Percentiles rank a stretch among this genome's conserved stretches.
phyloP scores from a whole-genome alignment of 1,284 basidiomycete species.

The Peniophora sp. region DNA sequence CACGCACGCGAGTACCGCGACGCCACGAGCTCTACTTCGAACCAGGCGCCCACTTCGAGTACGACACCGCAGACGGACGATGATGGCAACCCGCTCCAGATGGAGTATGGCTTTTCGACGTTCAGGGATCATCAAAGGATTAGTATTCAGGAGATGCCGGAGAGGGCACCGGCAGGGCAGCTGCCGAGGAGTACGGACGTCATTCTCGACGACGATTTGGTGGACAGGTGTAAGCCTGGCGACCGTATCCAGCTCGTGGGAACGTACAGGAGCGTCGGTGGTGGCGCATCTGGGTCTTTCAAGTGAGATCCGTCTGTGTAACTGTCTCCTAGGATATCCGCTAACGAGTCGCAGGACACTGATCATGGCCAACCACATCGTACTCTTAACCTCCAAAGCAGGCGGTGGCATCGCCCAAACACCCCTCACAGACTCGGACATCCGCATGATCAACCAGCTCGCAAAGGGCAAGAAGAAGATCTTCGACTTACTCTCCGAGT shows the following conservation, averaged over 20 bases:
- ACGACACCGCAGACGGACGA: slow-evolving; percentile 90
- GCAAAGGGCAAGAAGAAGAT: slow-evolving; percentile 77
- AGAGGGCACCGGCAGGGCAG: slow-evolving; percentile 95
- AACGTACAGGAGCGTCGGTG: slow-evolving; percentile 89
- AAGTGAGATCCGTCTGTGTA: slow-evolving; percentile 45
- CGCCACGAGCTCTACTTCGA: slow-evolving; percentile 79
- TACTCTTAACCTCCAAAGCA: slow-evolving; percentile 92
- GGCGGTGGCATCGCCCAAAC: slow-evolving; percentile 95
- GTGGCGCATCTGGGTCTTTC: slow-evolving; percentile 84
- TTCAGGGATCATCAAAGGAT: slow-evolving; percentile 98
- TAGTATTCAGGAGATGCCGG: slow-evolving; percentile 99
- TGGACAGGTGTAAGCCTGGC: slow-evolving; percentile 96
- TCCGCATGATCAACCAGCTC: slow-evolving; percentile 94
- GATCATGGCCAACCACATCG: slow-evolving; percentile 93
- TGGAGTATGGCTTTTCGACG: slow-evolving; percentile 88
- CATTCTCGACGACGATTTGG: slow-evolving; percentile 93
- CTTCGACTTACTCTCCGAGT: slow-evolving; percentile 86
- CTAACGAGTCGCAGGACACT: slow-evolving; percentile 58
- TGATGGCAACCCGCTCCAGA: slow-evolving; percentile 80
- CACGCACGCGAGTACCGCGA: slow-evolving; percentile 92
- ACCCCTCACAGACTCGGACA: slow-evolving; percentile 88
- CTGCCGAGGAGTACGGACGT: slow-evolving; percentile 94
- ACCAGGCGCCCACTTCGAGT: slow-evolving; percentile 84
- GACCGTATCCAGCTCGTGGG: slow-evolving; percentile 97
- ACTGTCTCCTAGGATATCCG: slow-evolving; percentile 3